Conservation (phyloP, 1,284 basidiomycete species). For the Athelia sp. region DNA sequence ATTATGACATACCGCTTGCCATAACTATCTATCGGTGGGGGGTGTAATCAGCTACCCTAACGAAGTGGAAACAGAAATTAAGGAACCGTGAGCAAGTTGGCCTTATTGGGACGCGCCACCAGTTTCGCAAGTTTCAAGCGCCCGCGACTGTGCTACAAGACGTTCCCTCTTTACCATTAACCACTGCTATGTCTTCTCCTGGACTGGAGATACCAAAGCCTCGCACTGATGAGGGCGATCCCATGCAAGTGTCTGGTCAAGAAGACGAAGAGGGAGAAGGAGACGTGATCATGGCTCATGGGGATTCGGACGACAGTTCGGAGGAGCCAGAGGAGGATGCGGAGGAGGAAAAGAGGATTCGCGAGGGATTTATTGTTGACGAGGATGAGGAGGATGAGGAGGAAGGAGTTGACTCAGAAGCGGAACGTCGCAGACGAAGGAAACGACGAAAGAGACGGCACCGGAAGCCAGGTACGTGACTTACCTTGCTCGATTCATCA, state of each 20-base stretch:
- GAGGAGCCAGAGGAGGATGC: slow-evolving; percentile 83
- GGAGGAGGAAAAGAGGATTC: slow-evolving; percentile 69
- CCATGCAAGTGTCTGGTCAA: slow-evolving; percentile 46
- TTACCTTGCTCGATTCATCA: slow-evolving; percentile 6
- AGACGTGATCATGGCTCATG: slow-evolving; percentile 43
- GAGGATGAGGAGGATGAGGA: slow-evolving; percentile 75
- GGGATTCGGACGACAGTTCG: slow-evolving; percentile 73
- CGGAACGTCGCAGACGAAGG: slow-evolving; percentile 48
- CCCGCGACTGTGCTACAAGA: too few species aligned
- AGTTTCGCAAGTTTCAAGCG: too few species aligned
- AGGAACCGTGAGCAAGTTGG: too few species aligned
- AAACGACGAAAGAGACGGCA: slow-evolving; percentile 69
- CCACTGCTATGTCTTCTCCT: slow-evolving; percentile 52
- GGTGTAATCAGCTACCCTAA: too few species aligned
- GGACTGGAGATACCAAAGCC: slow-evolving; percentile 20
- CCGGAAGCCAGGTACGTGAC: slow-evolving; percentile 45
- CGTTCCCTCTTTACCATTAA: slow-evolving; percentile 11
- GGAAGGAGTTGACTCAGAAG: slow-evolving; percentile 55
- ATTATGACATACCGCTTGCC: not conserved
- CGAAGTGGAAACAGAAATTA: too few species aligned
- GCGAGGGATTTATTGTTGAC: slow-evolving; percentile 84
- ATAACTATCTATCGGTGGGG: not conserved
- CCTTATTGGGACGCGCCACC: too few species aligned
- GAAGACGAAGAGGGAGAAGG: slow-evolving; percentile 50
- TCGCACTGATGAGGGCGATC: slow-evolving; percentile 44